Evolutionary conservation across 345 rosid species (phyloP), one percentile per base, ranked within the genome.

Genomic region (Hevea brasiliensis): DNA sequence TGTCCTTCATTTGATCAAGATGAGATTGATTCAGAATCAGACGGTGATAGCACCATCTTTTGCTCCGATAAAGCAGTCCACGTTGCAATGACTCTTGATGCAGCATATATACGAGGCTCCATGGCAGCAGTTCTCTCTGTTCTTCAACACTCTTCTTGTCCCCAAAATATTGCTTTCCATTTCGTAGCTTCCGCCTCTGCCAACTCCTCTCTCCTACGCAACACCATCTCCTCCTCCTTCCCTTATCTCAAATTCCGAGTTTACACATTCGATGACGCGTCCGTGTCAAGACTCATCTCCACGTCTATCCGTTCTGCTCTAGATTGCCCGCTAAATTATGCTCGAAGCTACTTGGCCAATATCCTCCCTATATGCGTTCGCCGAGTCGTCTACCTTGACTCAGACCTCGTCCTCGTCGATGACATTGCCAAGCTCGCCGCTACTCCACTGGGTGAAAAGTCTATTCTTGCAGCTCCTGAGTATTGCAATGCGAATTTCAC

Each of bases 401-500:
- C 98, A 27, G 98, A 94, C 81, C 80, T 90, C 0, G 81, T 93
- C 80, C 96, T 93, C 50, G 98, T 93, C 24, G 97, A 90, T 77
- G 96, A 94, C 88, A 89, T 94, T 61, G 81, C 91, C 4, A 88
- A 92, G 37, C 96, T 92, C 50, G 84, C 87, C 3, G 86, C 86
- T 0, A 92, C 94, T 0, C 87, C 87, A 17, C 93, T 94, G n/a
- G 92, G 87, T 7, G 72, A 68, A 17, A 62, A 61, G 40, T 69
- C 88, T 0, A 89, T 92, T 3, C 88, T 94, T 21, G 98, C 97
- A 17, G 98, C 98, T 37, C 98, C 98, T 0, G 97, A 92, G 62
- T 85, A 94, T 80, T 93, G 98, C 82, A 89, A 89, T 81, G 98
- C 98, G 0, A 93, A 93, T 61, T 92, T 93, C 89, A 93, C 96